Evolutionary conservation across 345 rosid genomes (phyloP), one percentile per base, ranked within the genome.

Genomic region (Nephelium lappaceum): DNA sequence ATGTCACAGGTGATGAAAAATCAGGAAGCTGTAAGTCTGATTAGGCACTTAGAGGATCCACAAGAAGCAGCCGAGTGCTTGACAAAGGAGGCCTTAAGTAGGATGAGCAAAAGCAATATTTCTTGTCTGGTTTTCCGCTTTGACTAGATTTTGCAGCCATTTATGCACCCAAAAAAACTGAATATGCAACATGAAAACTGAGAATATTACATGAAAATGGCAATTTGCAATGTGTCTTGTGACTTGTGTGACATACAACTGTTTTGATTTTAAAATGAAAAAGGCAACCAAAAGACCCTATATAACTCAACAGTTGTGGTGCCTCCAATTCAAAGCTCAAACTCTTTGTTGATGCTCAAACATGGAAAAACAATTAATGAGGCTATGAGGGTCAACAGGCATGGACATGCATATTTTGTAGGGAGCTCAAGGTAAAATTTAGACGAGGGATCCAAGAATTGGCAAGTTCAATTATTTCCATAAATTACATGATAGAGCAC

Each of bases 1-100:
- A 63, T 68, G 74, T 42, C 62, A 16, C 79, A 93, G 95, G 93
- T 90, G 62, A 91, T 93, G 93, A 93, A 84, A 73, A 88, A 81
- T 73, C 95, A 93, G 85, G 97, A 93, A 81, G 93, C 95, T 23
- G 87, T 88, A 75, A 86, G 81, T 78, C 86, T 93, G 51, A 82
- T 89, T 24, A 78, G 92, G 80, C 92, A 91, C 77, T 58, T 93
- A 0, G 86, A 88, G 72, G 89, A 89, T 84, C 90, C 97, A 45
- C 87, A 87, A 80, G 87, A 85, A 85, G 97, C 95, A 39, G 90
- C 95, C 0, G 85, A 90, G 72, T 88, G 91, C 80, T 80, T 93
- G 62, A 87, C 95, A 51, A 90, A 87, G 72, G 95, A 93, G 81
- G 94, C 93, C 31, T 64, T 76, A 49, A 78, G 71, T 66, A 90